Evolutionary conservation across 2,329 filamentous ascomycete species (phyloP), one percentile per base, ranked within the genome.

Genomic region (Aureobasidium uvarum): DNA sequence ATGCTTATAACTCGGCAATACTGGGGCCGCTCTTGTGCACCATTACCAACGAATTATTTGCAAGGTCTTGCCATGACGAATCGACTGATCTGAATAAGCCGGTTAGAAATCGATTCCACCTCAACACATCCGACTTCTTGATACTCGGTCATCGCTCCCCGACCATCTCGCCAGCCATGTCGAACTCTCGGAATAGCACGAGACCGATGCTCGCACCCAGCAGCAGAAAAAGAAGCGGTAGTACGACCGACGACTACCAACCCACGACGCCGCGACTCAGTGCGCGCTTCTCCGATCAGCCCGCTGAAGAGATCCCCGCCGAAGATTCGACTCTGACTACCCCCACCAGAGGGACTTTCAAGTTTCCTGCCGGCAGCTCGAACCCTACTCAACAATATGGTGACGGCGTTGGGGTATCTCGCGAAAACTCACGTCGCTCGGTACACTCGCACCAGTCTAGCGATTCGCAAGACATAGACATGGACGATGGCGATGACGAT

Each of bases 401-500:
- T 51, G 38, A 54, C 70, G 28, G 31, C 46, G 10, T 62, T 65
- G 18, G 39, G 5, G 46, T 66, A 3, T 65, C n/a, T 33, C 48
- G 59, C 6, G 66, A 66, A 23, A 62, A 63, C 41, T 66, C 65
- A 16, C 46, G 58, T 5, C 65, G 58, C 10, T 66, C 65, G 11
- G 48, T 63, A 46, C 58, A 63, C 68, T 89, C 88, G 23, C 84
- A 89, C 68, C 81, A 81, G 64, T 86, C 88, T 11, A 80, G 80
- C 67, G 84, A 84, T 68, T 87, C 87, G n/a, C 80, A 72, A 64
- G 83, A 87, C 67, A 82, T 91, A 28, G 88, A 91, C 67, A 91
- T 92, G 84, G 74, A 70, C 18, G 88, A 88, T n/a, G 89, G 91
- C 63, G 86, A 82, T 45, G 88, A 89, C 20, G 89, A 89, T 13